Conservation (phyloP, 805 yeast species). For the Metschnikowia chrysomelidarum region DNA sequence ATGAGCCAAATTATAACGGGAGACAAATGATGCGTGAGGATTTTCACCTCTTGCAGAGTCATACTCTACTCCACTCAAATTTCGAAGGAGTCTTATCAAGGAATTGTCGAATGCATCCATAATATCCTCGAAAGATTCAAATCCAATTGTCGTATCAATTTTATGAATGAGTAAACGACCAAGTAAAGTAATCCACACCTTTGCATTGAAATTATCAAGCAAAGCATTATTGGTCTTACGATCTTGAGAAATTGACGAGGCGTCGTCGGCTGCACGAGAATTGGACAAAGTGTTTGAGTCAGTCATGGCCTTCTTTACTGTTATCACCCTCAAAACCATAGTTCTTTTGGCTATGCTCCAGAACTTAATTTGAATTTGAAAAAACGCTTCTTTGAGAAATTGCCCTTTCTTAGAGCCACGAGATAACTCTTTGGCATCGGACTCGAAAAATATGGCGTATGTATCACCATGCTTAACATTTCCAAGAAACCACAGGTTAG, state of each 20-base stretch:
- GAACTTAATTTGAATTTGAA: slow-evolving; percentile 35
- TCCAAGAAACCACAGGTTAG: slow-evolving; percentile 39
- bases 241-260: too few relatives aligned
- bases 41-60: slow-evolving; percentile 14
- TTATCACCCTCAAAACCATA: slow-evolving; percentile 32
- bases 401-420: slow-evolving; percentile 18
- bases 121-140: slow-evolving; percentile 29
- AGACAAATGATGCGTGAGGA: slow-evolving; percentile 24
- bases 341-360: slow-evolving; percentile 21
- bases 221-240: slow-evolving; percentile 25
- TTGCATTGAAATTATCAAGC: slow-evolving; percentile 32
- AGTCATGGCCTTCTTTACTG: slow-evolving; percentile 30
- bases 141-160: slow-evolving; percentile 35
- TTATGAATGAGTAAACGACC: slow-evolving; percentile 33
- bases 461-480: slow-evolving; percentile 22
- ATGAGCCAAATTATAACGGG: too few relatives aligned
- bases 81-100: slow-evolving; percentile 25
- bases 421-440: slow-evolving; percentile 24
- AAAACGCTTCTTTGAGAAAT: slow-evolving; percentile 26
- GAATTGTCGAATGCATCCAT: slow-evolving; percentile 26
- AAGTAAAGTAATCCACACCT: slow-evolving; percentile 29
- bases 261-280: too few relatives aligned
- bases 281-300: slow-evolving; percentile 19
- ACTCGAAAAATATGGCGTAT: slow-evolving; percentile 32
- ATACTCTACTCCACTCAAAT: slow-evolving; percentile 27